These are phyloP conservation scores for Adansonia rubrostipa DNA, from an alignment of 441 rosid genomes.

Conservation along the genomic window DNA sequence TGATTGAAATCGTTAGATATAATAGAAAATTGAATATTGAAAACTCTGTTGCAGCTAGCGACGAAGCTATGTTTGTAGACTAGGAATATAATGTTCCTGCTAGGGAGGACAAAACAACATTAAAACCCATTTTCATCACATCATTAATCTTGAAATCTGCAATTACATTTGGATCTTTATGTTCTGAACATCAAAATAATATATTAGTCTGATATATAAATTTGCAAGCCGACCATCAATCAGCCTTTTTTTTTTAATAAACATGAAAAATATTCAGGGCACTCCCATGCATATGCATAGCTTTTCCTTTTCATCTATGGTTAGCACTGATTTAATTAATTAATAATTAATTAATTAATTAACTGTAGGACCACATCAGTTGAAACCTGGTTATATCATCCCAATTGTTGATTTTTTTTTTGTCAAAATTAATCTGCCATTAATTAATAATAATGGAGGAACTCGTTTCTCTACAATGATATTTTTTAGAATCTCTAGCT, in stretches of 20 bases:
- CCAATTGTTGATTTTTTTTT: neutral
- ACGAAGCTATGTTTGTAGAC: constrained; percentile 9
- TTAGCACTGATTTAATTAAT: neutral
- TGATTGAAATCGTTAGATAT: neutral
- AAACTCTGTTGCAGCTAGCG: neutral
- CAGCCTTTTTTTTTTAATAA: neutral
- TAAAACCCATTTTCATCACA: constrained; percentile 15
- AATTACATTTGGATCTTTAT: constrained; percentile 21
- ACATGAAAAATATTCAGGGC: neutral
- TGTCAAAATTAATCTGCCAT: neutral
- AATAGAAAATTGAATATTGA: neutral
- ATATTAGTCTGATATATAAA: neutral
- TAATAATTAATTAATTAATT: neutral
- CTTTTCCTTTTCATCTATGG: neutral
- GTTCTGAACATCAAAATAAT: neutral
- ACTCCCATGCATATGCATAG: neutral
- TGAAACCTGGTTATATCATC: neutral
- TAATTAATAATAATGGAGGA: neutral
- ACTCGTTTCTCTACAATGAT: neutral
- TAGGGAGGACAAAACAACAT: constrained; percentile 26
- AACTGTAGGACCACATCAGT: neutral
- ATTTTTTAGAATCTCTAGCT: neutral
- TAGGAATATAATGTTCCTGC: constrained; percentile 21
- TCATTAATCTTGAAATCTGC: constrained; percentile 18
- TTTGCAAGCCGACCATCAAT: constrained; percentile 9